Conservation (phyloP, 2,329 filamentous ascomycete genomes). For the Lachnellula cervina region DNA sequence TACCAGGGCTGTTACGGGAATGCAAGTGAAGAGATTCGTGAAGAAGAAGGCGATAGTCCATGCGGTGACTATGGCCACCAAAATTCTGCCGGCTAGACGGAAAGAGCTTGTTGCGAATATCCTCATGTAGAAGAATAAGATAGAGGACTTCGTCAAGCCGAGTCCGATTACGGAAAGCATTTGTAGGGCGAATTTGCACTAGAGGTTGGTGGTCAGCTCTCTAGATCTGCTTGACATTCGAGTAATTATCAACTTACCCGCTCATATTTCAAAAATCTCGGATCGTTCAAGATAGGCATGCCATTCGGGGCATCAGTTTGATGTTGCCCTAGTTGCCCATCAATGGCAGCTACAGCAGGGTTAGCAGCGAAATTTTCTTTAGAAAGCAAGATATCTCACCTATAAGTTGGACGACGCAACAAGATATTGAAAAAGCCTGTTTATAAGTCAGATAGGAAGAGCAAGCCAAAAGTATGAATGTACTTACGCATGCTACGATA, state of each 20-base stretch:
- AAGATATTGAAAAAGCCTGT: neutral
- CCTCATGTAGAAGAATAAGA: neutral
- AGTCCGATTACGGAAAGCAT: neutral
- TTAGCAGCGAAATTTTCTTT: no score
- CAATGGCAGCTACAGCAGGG: neutral
- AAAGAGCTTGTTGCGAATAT: neutral
- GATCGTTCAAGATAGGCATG: neutral
- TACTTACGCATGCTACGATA: neutral
- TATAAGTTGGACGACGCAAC: neutral
- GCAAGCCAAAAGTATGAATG: no score
- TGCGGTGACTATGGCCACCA: neutral
- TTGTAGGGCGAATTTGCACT: neutral
- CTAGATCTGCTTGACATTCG: neutral
- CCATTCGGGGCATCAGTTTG: neutral
- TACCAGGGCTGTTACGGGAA: neutral
- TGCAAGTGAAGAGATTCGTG: neutral
- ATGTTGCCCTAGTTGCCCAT: neutral
- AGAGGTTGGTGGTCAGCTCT: neutral
- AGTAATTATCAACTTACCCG: neutral
- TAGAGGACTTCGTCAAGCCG: neutral
- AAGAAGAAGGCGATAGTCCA: slow-evolving; percentile 1
- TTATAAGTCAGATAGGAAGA: no score
- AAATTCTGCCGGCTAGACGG: neutral
- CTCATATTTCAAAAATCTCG: neutral
- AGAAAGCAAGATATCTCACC: neutral